Evolutionary conservation across 2,329 filamentous ascomycete species (phyloP).

Genomic region (Emergomyces pasteurianus): DNA sequence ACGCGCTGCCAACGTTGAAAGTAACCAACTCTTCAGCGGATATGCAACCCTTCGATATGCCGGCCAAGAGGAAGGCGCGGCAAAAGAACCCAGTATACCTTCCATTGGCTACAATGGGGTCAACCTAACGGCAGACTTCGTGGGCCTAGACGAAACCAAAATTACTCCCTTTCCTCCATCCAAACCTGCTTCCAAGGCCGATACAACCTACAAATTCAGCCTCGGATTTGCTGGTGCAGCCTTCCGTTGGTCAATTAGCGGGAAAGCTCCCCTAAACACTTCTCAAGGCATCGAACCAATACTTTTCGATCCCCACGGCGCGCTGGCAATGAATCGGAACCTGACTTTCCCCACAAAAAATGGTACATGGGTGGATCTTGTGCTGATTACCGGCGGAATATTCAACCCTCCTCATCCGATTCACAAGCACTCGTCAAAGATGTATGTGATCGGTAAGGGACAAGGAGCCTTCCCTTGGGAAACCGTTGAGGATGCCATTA

Average conservation of each 20-base stretch:
- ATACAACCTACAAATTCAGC: slow-evolving; percentile 33
- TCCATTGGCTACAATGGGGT: slow-evolving; percentile 41
- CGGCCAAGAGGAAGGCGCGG: slow-evolving; percentile 12
- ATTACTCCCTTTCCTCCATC: slow-evolving; percentile 38
- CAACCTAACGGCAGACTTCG: slow-evolving; percentile 29
- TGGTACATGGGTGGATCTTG: slow-evolving; percentile 28
- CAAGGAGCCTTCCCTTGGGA: slow-evolving; percentile 29
- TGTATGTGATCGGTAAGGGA: slow-evolving; percentile 32
- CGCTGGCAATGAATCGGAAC: slow-evolving; percentile 15
- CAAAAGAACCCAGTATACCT: slow-evolving; percentile 18
- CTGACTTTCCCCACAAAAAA: slow-evolving; percentile 25
- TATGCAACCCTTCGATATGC: slow-evolving; percentile 37
- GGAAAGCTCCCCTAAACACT: slow-evolving; percentile 1
- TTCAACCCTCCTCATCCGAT: slow-evolving; percentile 30
- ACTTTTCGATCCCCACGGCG: slow-evolving; percentile 20
- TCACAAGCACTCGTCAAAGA: slow-evolving; percentile 39
- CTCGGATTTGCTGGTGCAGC: not conserved
- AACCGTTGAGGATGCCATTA: slow-evolving; percentile 29
- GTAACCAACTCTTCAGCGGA: slow-evolving; percentile 43
- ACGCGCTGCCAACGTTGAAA: slow-evolving; percentile 37
- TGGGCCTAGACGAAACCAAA: slow-evolving; percentile 31
- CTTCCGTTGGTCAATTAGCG: slow-evolving; percentile 12
- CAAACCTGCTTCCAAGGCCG: slow-evolving; percentile 28
- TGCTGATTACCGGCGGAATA: slow-evolving; percentile 12
- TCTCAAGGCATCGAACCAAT: slow-evolving; percentile 17